Percentiles rank a stretch among this genome's conserved stretches.
Conservation (phyloP, 345 rosid genomes). For the Erucastrum elatum region DNA sequence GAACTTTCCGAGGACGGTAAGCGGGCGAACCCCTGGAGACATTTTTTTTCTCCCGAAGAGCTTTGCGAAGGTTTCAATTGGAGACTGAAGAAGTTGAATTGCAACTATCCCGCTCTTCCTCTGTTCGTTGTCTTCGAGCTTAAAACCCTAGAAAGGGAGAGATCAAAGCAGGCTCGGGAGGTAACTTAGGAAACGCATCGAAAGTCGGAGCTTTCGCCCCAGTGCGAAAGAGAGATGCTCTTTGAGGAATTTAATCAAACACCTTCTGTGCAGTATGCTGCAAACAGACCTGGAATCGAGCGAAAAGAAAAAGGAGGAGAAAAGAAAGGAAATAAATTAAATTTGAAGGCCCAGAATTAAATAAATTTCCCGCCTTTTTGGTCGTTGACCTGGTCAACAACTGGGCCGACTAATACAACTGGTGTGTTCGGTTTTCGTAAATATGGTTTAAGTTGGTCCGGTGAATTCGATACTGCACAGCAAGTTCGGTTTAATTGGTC, state of each 20-base stretch:
- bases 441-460: not conserved
- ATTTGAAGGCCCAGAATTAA: not conserved
- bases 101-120: slow-evolving; percentile 16
- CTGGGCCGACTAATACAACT: not conserved
- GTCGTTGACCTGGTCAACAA: not conserved
- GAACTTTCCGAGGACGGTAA: slow-evolving; percentile 86
- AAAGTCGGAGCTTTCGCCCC: not conserved
- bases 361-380: not conserved
- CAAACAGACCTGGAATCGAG: not conserved
- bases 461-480: too few species aligned
- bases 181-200: slow-evolving; percentile 1
- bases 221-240: not conserved
- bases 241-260: slow-evolving; percentile 30
- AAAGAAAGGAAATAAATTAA: not conserved
- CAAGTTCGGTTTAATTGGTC: not conserved
- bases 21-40: slow-evolving; percentile 67
- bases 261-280: slow-evolving; percentile 3
- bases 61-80: slow-evolving; percentile 8
- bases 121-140: not conserved
- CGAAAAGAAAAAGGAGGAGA: too few species aligned
- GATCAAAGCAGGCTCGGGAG: not conserved
- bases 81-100: slow-evolving; percentile 5
- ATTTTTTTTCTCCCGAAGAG: slow-evolving; percentile 16
- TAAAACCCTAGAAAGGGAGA: slow-evolving; percentile 13
- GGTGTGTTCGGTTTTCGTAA: not conserved